Evolutionary conservation across 1,284 basidiomycete species (phyloP), one percentile per base, ranked within the genome.

Genomic region (Stygiomarasmius scandens): DNA sequence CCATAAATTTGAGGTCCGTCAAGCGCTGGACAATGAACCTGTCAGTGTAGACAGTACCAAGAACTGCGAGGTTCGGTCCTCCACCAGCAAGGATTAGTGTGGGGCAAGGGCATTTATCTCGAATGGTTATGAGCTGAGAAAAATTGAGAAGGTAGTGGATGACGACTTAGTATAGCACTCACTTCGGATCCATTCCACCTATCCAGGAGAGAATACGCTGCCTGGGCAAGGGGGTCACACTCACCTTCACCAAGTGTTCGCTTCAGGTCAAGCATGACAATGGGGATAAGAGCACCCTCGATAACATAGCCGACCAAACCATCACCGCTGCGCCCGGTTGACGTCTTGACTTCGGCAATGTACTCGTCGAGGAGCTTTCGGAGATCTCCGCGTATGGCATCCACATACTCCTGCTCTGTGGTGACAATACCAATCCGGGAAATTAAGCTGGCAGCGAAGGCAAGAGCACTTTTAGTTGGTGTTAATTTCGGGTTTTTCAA

Each of bases 31-130:
- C 64, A 19, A 72, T 65, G 14, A 63, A 46, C 41, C 56, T 55
- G 45, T 67, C 64, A 5, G 67, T 62, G 56, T 64, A 65, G 32
- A 73, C 62, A 34, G 62, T 69, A 23, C 69, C 71, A 2, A 66
- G 57, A 34, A 72, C 55, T 24, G 49, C 54, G 16, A 72, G 48
- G 54, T 62, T 67, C 23, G 69, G 63, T 38, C 70, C 70, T 27
- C 61, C 64, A 3, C 60, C 59, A 8, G 69, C 66, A 6, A 72
- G 14, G 29, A 73, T 52, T 50, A 72, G 67, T 19, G 64, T 63
- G 19, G 70, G 71, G 60, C 70, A 71, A 60, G 60, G 63, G 29
- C 56, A 58, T 24, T 43, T 51, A 9, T 60, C 38, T 58, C 58
- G 49, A 45, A 63, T 11, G 10, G 22, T 12, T 8, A 3, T 27